Evolutionary conservation across 169 alveolate species (phyloP).

Genomic region (Plasmodium inui): DNA sequence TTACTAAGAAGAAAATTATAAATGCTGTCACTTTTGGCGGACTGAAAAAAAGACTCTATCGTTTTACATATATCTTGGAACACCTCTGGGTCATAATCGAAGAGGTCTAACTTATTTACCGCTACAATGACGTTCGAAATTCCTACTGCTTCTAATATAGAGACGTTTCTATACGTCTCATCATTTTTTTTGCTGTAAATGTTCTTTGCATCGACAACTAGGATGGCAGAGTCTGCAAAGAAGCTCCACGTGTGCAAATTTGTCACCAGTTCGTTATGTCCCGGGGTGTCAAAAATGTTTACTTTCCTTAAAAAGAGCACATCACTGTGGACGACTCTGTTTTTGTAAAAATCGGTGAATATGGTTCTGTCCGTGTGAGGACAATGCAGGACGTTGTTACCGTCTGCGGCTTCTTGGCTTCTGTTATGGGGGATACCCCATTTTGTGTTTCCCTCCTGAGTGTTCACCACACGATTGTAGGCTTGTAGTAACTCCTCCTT

Average conservation of each 20-base stretch:
- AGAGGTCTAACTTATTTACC: slow-evolving; percentile 81
- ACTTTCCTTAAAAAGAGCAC: slow-evolving; percentile 70
- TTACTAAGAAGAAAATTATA: slow-evolving; percentile 62
- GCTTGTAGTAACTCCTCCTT: slow-evolving; percentile 26
- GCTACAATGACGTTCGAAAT: slow-evolving; percentile 79
- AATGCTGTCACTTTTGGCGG: slow-evolving; percentile 33
- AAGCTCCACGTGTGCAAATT: slow-evolving; percentile 81
- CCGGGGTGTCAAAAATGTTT: slow-evolving; percentile 86
- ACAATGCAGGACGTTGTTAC: background rate
- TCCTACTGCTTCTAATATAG: slow-evolving; percentile 80
- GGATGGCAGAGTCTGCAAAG: slow-evolving; percentile 82
- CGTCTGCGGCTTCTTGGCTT: background rate
- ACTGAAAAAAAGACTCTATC: slow-evolving; percentile 42
- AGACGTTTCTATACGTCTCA: slow-evolving; percentile 78
- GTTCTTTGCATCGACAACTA: slow-evolving; percentile 81
- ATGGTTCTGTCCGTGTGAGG: slow-evolving; percentile 38
- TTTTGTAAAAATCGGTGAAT: slow-evolving; percentile 21
- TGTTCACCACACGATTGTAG: background rate
- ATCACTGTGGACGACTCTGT: slow-evolving; percentile 4
- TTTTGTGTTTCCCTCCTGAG: background rate
- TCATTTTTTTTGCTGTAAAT: slow-evolving; percentile 77
- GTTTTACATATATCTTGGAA: slow-evolving; percentile 56
- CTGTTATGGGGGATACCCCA: background rate
- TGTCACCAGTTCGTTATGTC: slow-evolving; percentile 82
- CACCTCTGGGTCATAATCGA: slow-evolving; percentile 64